phyloP scores from a whole-genome alignment of 1,139 yeast genomes.

The Debaryomyces sp. region DNA sequence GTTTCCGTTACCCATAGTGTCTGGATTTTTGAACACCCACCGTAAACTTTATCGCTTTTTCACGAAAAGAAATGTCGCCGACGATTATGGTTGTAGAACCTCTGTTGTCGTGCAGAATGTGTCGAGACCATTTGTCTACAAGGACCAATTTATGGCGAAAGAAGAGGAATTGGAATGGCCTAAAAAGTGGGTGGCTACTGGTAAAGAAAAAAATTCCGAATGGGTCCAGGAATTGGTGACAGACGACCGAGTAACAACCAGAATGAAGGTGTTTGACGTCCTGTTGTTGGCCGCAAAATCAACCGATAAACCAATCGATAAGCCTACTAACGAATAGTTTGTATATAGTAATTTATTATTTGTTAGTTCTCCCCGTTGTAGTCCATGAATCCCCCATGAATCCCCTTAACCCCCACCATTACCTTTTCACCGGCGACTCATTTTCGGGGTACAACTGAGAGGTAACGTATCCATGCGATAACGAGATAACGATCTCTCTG shows the following conservation, averaged over 20 bases:
- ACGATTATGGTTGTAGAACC: slow-evolving; percentile 66
- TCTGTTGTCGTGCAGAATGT: slow-evolving; percentile 59
- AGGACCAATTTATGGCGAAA: slow-evolving; percentile 57
- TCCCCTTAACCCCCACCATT: too few relatives aligned
- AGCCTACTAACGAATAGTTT: slow-evolving; percentile 1
- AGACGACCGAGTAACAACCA: slow-evolving; percentile 65
- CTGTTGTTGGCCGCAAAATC: slow-evolving; percentile 1
- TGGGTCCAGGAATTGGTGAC: slow-evolving; percentile 81
- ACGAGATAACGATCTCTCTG: neutral
- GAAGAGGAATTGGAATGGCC: slow-evolving; percentile 95
- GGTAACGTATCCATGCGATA: neutral
- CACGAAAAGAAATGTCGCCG: slow-evolving; percentile 70
- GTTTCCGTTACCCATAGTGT: slow-evolving; percentile 69
- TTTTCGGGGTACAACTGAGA: neutral
- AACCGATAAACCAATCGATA: neutral
- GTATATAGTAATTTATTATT: slow-evolving; percentile 5
- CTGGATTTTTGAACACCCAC: slow-evolving; percentile 81
- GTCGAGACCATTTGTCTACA: slow-evolving; percentile 56
- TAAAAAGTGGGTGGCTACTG: slow-evolving; percentile 74
- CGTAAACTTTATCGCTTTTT: slow-evolving; percentile 77
- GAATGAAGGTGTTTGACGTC: slow-evolving; percentile 56
- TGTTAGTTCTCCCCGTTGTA: neutral
- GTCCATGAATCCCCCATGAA: too few relatives aligned
- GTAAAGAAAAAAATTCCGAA: slow-evolving; percentile 72
- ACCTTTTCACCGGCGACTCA: neutral